Percentiles rank a stretch among this genome's conserved stretches.
These are phyloP conservation scores for Candida sanyaensis DNA, from an alignment of 1,139 yeast genomes.

Conservation along the genomic window DNA sequence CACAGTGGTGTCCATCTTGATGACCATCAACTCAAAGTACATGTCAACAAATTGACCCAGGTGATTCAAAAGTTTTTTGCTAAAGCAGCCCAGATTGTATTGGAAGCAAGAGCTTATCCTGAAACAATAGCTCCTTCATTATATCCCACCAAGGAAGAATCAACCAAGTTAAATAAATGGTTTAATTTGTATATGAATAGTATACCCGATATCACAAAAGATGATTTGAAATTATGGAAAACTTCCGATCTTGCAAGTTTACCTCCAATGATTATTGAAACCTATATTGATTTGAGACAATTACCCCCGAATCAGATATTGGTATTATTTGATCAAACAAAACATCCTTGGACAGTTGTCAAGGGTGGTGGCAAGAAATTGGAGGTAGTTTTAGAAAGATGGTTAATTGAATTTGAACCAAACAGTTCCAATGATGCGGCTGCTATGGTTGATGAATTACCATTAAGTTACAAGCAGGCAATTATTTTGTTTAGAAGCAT, in stretches of 20 bases:
- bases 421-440: conserved; percentile 24
- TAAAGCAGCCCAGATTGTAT: conserved; percentile 64
- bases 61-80: conserved; percentile 68
- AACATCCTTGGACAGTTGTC: conserved; percentile 43
- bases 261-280: conserved; percentile 86
- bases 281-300: conserved; percentile 70
- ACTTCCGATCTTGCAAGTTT: conserved; percentile 39
- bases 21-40: conserved; percentile 26
- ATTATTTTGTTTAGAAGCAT: conserved; percentile 73
- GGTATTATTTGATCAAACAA: conserved; percentile 52
- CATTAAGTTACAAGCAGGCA: conserved; percentile 73
- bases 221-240: conserved; percentile 66
- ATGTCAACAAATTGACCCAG: conserved; percentile 39
- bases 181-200: conserved; percentile 62
- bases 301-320: conserved; percentile 63
- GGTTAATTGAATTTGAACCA: conserved; percentile 80
- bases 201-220: conserved; percentile 47
- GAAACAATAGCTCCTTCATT: conserved; percentile 11
- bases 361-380: conserved; percentile 51
- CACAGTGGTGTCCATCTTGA: neutral
- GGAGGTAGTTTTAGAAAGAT: conserved; percentile 88
- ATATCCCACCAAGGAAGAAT: conserved; percentile 15
- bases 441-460: conserved; percentile 51
- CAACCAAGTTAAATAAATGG: conserved; percentile 52
- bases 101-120: conserved; percentile 19